Base-by-base conservation (phyloP, 2,329 filamentous ascomycete species). In the Penicillium sclerotiorum region DNA sequence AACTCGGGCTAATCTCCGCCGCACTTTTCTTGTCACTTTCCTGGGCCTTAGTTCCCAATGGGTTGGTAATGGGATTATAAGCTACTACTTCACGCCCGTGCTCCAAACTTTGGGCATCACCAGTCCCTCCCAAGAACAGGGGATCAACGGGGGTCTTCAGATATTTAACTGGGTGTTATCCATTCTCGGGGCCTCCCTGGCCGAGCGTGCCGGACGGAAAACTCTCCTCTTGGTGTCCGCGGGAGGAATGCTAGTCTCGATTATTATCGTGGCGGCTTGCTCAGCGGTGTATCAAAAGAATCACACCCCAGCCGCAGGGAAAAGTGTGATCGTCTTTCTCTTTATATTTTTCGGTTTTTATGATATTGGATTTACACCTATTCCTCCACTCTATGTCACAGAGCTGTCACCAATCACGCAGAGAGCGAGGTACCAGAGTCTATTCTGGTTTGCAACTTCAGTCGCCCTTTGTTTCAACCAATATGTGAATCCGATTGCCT, bases 21-120 rank as follows among this genome's bases (percentile, higher is more conserved):
- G 37, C 2, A 7, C n/a, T 1, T 2, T 40, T 12, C 13, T 40
- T 5, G 8, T 9, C 8, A n/a, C 28, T 1, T 27, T 17, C 8
- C n/a, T 28, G 8, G 38, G 22, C 5, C 38, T 40, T 3, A 5
- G 5, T 8, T 27, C 22, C 12, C 38, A 40, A 25, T 27, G 38
- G 22, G 22, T 28, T 15, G 23, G 38, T 8, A 40, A 40, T 18
- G 41, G 40, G 6, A 33, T 45, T 11, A 35, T 49, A 8, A 32
- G 21, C 9, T 43, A 49, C 13, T 49, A 49, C 15, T 32, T 49
- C 8, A 8, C 46, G n/a, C 39, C n/a, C 5, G 11, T 32, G 5
- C 28, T 32, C 28, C 5, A 12, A 6, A 6, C 28, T 32, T 4
- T 32, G 5, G 28, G 28, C 5, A 12, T 32, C 28, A 32, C 28